Evolutionary conservation across 2,329 filamentous ascomycete species (phyloP).

Genomic region (Sarocladium brachiariae): DNA sequence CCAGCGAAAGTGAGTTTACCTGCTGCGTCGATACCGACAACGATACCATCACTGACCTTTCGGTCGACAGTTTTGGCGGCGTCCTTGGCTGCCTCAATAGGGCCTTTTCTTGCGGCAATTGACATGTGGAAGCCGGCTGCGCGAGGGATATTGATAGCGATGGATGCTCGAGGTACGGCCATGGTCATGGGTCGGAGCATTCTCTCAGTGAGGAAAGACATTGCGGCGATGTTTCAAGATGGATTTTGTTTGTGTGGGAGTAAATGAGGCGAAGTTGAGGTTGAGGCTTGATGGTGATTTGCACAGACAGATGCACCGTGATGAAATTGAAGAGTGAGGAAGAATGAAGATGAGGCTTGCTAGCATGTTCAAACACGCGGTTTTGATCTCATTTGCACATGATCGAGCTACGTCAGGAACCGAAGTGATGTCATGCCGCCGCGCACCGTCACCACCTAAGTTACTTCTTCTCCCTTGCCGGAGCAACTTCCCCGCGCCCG

Average conservation of each 20-base stretch:
- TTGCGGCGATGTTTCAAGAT: constrained; percentile 20
- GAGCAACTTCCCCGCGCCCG: constrained; percentile 1
- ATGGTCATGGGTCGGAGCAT: constrained; percentile 36
- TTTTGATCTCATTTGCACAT: constrained; percentile 4
- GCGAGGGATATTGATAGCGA: constrained; percentile 31
- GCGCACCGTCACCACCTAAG: background rate
- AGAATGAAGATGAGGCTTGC: background rate
- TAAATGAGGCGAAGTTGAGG: background rate
- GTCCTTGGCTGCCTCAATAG: constrained; percentile 51
- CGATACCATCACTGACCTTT: constrained; percentile 51
- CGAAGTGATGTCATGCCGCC: constrained; percentile 8
- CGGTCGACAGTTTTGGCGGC: constrained; percentile 53
- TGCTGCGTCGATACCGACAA: constrained; percentile 50
- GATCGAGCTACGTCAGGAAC: background rate
- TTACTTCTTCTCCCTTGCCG: too few species aligned
- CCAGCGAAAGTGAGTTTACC: too few species aligned
- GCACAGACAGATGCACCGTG: background rate
- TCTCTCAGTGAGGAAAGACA: constrained; percentile 48
- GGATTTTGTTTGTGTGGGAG: background rate
- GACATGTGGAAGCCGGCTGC: constrained; percentile 40
- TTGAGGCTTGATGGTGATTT: background rate
- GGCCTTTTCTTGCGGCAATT: constrained; percentile 37
- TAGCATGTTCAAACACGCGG: background rate
- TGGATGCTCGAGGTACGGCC: constrained; percentile 29
- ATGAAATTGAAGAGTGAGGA: background rate